Base-by-base conservation (phyloP, 2,329 filamentous ascomycete genomes). In the Aspergillus sp. region DNA sequence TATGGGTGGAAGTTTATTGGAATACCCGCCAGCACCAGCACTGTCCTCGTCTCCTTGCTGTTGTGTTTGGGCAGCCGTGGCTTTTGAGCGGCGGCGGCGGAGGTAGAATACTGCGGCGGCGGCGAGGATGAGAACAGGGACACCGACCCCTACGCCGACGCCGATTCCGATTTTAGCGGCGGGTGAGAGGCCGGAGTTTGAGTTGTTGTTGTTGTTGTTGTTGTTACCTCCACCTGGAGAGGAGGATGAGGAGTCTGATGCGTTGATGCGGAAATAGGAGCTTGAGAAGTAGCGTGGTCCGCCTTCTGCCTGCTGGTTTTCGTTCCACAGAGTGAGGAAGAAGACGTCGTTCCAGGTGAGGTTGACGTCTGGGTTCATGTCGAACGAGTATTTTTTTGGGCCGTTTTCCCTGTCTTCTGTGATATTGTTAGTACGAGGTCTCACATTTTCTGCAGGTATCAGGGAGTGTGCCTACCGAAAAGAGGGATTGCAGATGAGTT, bases 291-390 rank as follows among this genome's bases (percentile, higher is more conserved):
- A 55, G 4, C n/a, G 47, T 1, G 37, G 3, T 6, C 56, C 56
- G 46, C 56, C 52, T 4, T 58, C 52, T 14, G 6, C 37, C 14
- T 17, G 40, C 31, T 37, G 45, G 41, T 58, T 52, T 37, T 58
- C 56, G 35, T 58, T 58, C 56, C 56, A 58, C 21, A 58, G 41
- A 33, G 56, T 47, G 31, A 55, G 23, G 52, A 58, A 58, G 52
- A 58, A 58, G 41, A 58, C 56, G 41, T 58, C 43, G 47, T 58
- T 58, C 56, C 56, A 58, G 19, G 52, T 35, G 31, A 58, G 47
- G 47, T 58, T 19, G 46, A 58, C 51, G 23, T 41, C 31, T 15
- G 56, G 56, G 31, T n/a, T 41, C 56, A 58, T 58, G 47, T 58
- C 21, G 52, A 52, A 58, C 7, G 39, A 43, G 47, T 51, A 41